A percentile compares a stretch with the other conserved stretches of the same genome.
Conservation (phyloP, 805 yeast species). For the Starmerella kuoi region DNA sequence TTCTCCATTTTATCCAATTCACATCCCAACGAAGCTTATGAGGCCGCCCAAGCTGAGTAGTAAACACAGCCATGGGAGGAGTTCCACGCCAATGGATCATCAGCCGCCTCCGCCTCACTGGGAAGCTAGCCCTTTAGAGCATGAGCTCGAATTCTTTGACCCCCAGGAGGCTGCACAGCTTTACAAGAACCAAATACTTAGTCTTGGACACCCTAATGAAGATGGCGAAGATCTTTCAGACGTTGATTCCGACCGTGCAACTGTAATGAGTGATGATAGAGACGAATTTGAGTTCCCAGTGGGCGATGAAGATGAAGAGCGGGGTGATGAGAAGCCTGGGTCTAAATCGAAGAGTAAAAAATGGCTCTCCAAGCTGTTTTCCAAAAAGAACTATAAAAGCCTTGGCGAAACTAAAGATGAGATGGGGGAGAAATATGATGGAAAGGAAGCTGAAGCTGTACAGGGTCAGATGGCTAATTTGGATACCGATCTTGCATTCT, state of each 20-base stretch:
- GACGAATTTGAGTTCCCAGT: constrained; percentile 16
- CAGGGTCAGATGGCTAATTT: constrained; percentile 11
- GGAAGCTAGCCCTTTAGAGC: constrained; percentile 21
- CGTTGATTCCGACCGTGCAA: constrained; percentile 26
- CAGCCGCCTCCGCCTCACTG: constrained; percentile 20
- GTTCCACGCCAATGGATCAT: constrained; percentile 1
- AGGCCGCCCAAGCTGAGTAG: constrained; percentile 29
- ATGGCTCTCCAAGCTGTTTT: constrained; percentile 8
- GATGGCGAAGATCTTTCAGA: constrained; percentile 9
- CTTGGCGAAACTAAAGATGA: constrained; percentile 11
- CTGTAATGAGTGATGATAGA: constrained; percentile 25
- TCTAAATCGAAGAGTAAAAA: not conserved
- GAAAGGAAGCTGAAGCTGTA: constrained; percentile 6
- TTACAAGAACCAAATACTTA: not conserved
- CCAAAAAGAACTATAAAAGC: constrained; percentile 11
- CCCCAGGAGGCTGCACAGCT: not conserved
- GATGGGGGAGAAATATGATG: constrained; percentile 15
- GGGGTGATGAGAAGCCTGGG: constrained; percentile 2
- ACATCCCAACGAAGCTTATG: constrained; percentile 27
- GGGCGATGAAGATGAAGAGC: constrained; percentile 1
- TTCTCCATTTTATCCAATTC: constrained; percentile 27
- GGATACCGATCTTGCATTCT: constrained; percentile 25
- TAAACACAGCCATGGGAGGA: not conserved
- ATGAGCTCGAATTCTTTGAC: constrained; percentile 3
- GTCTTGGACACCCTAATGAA: not conserved